Conservation (phyloP, 805 yeast genomes). For the Spathaspora girioi region DNA sequence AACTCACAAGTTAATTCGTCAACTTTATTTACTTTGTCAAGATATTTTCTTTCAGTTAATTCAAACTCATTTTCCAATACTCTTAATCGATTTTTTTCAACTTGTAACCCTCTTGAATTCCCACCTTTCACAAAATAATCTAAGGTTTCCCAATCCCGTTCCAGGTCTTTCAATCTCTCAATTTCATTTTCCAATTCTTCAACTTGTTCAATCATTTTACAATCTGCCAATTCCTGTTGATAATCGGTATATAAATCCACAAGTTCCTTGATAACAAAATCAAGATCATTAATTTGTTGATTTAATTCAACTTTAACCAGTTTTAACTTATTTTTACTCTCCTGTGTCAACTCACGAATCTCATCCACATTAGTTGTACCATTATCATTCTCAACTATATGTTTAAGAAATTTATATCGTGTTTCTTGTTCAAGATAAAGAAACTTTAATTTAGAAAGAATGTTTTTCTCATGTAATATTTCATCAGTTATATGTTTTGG, state of each 20-base stretch:
- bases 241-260: slow-evolving; percentile 21
- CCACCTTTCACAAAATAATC: not conserved
- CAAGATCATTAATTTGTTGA: slow-evolving; percentile 24
- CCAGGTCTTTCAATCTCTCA: not conserved
- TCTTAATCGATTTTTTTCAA: not conserved
- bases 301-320: slow-evolving; percentile 22
- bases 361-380: not conserved
- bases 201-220: not conserved
- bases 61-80: not conserved
- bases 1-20: not conserved
- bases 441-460: slow-evolving; percentile 55
- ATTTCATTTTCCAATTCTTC: slow-evolving; percentile 14
- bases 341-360: slow-evolving; percentile 3
- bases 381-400: slow-evolving; percentile 31
- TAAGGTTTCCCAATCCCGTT: not conserved
- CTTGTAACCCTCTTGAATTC: not conserved
- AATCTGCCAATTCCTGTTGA: slow-evolving; percentile 2
- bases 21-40: not conserved
- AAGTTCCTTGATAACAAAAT: slow-evolving; percentile 23
- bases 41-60: not conserved
- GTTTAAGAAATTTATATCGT: slow-evolving; percentile 60
- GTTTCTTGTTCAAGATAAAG: slow-evolving; percentile 71
- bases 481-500: slow-evolving; percentile 33
- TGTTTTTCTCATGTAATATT: slow-evolving; percentile 33
- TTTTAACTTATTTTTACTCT: slow-evolving; percentile 20